phyloP scores from a whole-genome alignment of 2,329 filamentous ascomycete species.

The Aureobasidium namibiae region DNA sequence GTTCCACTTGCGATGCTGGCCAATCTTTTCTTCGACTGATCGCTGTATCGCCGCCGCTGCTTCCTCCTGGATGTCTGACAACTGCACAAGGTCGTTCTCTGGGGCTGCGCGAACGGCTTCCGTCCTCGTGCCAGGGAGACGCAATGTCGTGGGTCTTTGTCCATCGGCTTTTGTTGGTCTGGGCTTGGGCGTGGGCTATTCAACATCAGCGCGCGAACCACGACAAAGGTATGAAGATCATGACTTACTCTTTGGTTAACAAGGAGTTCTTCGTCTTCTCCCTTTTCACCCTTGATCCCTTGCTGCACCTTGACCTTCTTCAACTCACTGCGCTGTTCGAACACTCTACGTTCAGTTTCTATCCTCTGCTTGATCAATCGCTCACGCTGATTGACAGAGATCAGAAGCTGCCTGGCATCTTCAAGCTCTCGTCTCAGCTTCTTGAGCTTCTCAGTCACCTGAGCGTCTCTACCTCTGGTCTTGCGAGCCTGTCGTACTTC shows the following conservation, averaged over 20 bases:
- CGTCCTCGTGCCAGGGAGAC: constrained; percentile 44
- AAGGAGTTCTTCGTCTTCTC: constrained; percentile 79
- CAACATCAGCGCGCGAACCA: constrained; percentile 18
- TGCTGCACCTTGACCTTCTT: constrained; percentile 85
- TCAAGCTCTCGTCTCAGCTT: constrained; percentile 85
- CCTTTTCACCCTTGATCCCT: constrained; percentile 72
- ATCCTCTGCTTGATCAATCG: constrained; percentile 69
- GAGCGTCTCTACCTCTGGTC: constrained; percentile 85
- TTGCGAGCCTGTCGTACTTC: constrained; percentile 93
- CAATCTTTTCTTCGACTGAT: constrained; percentile 79
- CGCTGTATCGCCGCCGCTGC: constrained; percentile 71
- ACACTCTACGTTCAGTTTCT: constrained; percentile 65
- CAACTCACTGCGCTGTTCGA: constrained; percentile 71
- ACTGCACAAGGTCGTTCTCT: constrained; percentile 69
- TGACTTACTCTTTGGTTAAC: constrained; percentile 79
- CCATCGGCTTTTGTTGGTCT: constrained; percentile 51
- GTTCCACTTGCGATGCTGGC: constrained; percentile 89
- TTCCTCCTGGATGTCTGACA: constrained; percentile 71
- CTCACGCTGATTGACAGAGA: constrained; percentile 72
- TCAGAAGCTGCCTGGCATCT: constrained; percentile 72
- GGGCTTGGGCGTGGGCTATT: constrained; percentile 32
- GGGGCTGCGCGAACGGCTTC: constrained; percentile 54
- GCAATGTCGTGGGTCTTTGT: constrained; percentile 54
- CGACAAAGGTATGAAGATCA: not conserved
- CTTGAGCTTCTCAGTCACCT: constrained; percentile 90